Conservation (phyloP, 306 rosid genomes). For the Acacia confusa region DNA sequence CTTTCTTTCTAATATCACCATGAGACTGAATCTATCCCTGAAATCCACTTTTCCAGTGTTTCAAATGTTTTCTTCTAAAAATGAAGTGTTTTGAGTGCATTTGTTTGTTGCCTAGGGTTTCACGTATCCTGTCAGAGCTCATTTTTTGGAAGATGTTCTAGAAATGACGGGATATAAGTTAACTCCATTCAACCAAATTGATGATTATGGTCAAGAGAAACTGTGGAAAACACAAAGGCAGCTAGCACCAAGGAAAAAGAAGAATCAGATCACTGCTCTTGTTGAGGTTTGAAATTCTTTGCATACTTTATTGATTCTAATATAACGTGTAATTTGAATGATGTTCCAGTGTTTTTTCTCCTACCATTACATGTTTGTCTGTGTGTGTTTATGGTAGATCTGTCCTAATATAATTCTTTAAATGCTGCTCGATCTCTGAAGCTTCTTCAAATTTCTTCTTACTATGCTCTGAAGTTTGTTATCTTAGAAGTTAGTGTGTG, state of each 20-base stretch:
- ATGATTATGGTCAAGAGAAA: conserved; percentile 98
- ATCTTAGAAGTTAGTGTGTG: neutral
- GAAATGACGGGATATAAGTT: conserved; percentile 89
- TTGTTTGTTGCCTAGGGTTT: conserved; percentile 67
- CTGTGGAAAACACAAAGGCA: conserved; percentile 96
- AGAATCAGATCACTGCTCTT: conserved; percentile 85
- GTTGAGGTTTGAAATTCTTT: conserved; percentile 69
- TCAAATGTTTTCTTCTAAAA: neutral
- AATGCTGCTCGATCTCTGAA: conserved; percentile 2
- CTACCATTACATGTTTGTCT: neutral
- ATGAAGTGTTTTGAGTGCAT: conserved; percentile 21
- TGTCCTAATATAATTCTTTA: conserved; percentile 12
- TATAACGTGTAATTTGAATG: neutral
- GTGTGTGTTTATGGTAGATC: neutral
- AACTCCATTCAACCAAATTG: conserved; percentile 84
- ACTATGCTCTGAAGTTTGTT: neutral
- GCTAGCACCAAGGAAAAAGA: conserved; percentile 78
- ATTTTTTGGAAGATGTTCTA: conserved; percentile 84
- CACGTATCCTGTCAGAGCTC: conserved; percentile 82
- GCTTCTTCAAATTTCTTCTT: neutral
- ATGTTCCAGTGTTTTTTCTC: conserved; percentile 15
- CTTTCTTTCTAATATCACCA: neutral
- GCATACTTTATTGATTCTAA: conserved; percentile 21
- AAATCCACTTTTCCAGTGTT: conserved; percentile 25
- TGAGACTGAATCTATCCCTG: conserved; percentile 15